Evolutionary conservation across 768 basidiomycete genomes (phyloP).

Genomic region (Lentinula detonsa): DNA sequence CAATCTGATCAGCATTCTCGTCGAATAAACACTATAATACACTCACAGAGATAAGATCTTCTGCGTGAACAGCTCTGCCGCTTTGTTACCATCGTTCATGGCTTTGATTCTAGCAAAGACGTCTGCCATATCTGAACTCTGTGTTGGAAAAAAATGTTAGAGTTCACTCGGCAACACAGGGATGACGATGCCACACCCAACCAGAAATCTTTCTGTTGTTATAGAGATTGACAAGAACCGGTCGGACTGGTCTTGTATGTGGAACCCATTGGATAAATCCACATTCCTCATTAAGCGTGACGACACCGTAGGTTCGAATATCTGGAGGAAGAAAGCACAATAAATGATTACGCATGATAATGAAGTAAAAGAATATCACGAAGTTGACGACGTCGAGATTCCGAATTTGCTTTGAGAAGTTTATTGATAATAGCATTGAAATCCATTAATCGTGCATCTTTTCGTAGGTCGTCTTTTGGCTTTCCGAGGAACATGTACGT

Average conservation of each 20-base stretch:
- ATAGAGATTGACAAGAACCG: slow-evolving; percentile 67
- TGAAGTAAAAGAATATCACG: slow-evolving; percentile 43
- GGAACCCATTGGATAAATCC: slow-evolving; percentile 99
- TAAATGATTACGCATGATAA: background rate
- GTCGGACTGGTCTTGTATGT: slow-evolving; percentile 80
- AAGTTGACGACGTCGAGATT: slow-evolving; percentile 84
- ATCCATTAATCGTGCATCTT: slow-evolving; percentile 97
- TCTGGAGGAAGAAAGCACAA: slow-evolving; percentile 36
- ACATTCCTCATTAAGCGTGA: slow-evolving; percentile 94
- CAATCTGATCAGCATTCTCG: slow-evolving; percentile 8
- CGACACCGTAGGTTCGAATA: slow-evolving; percentile 97
- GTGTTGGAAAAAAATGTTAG: background rate
- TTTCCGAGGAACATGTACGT: slow-evolving; percentile 91
- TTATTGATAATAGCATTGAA: slow-evolving; percentile 98
- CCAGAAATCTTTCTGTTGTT: slow-evolving; percentile 32
- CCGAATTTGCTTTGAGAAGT: slow-evolving; percentile 87
- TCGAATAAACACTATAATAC: background rate
- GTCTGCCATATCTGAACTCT: slow-evolving; percentile 42
- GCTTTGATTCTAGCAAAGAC: slow-evolving; percentile 28
- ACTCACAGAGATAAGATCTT: slow-evolving; percentile 42
- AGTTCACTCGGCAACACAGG: background rate
- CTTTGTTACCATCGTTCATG: slow-evolving; percentile 48
- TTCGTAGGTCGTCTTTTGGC: slow-evolving; percentile 94
- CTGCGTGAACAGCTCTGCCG: slow-evolving; percentile 41
- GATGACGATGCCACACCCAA: slow-evolving; percentile 31